phyloP scores from a whole-genome alignment of 1,284 basidiomycete genomes.

The Schizopora paradoxa region DNA sequence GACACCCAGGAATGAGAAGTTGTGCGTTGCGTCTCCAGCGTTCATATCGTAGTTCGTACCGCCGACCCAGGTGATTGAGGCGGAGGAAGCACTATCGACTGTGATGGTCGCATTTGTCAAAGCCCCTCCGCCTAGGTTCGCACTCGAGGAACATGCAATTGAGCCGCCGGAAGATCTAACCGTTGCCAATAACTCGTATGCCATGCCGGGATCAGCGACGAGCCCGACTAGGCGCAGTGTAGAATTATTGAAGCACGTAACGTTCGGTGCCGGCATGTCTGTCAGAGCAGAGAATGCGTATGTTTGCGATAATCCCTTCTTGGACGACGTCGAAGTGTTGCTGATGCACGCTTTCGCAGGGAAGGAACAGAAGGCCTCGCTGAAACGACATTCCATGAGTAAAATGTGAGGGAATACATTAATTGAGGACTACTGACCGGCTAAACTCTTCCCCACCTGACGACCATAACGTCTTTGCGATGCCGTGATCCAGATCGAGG shows the following conservation, averaged over 20 bases:
- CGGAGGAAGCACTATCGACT: conserved; percentile 39
- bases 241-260: conserved; percentile 52
- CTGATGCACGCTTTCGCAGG: conserved; percentile 56
- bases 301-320: conserved; percentile 27
- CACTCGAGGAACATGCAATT: conserved; percentile 32
- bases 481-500: conserved; percentile 61
- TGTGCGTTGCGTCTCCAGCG: conserved; percentile 49
- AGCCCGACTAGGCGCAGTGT: conserved; percentile 54
- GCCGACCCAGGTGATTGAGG: conserved; percentile 65
- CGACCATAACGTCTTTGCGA: conserved; percentile 54
- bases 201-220: conserved; percentile 54
- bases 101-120: conserved; percentile 50
- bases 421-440: conserved; percentile 35
- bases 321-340: conserved; percentile 31
- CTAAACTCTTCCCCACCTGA: conserved; percentile 40
- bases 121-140: conserved; percentile 11
- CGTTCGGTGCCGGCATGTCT: conserved; percentile 48
- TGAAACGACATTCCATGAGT: no score
- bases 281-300: conserved; percentile 46
- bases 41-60: conserved; percentile 62
- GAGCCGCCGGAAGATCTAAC: conserved; percentile 31
- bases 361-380: conserved; percentile 67
- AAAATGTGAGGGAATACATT: conserved; percentile 6
- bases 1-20: conserved; percentile 56
- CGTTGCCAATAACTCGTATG: conserved; percentile 59